Evolutionary conservation across 2,329 filamentous ascomycete genomes (phyloP), one percentile per base, ranked within the genome.

Genomic region (Fusarium sororula): DNA sequence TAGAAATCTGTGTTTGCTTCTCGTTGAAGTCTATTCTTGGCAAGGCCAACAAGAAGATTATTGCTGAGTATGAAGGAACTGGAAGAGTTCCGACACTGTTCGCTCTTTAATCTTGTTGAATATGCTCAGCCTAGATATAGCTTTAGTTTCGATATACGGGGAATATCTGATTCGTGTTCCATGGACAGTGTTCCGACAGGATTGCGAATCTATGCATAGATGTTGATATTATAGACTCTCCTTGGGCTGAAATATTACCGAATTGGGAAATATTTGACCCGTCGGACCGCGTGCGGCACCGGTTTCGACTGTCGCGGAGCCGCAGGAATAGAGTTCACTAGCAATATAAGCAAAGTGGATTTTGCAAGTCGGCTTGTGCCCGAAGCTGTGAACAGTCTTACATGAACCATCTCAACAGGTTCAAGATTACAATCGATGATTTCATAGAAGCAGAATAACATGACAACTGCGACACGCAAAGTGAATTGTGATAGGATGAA

Each of bases 261-360:
- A 3, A 41, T 55, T n/a, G 6, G 51, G 51, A 41, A 41, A 55
- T 55, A 41, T n/a, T 39, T 39, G 32, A 11, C 14, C 5, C 0
- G 42, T 60, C 42, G 54, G 42, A 17, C 9, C 17, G 22, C 7
- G 14, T 17, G 61, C 54, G 61, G n/a, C 6, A 9, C 35, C 28
- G n/a, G 20, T 39, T 37, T 28, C 6, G 6, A 26, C 22, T 17
- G 14, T n/a, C 54, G 41, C 61, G 61, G 61, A 63, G 35, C 61
- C 54, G 61, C 61, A 60, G 26, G 37, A 47, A 35, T 42, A 48
- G 47, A 24, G 61, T 61, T 63, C n/a, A 35, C 61, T 28, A 35
- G 42, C 15, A 4, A 12, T n/a, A 18, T n/a, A 24, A 20, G n/a
- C 6, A 56, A 41, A 56, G 48, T 61, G 58, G 58, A 56, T 56